phyloP scores from a whole-genome alignment of 768 basidiomycete species.

The Kwoniella sp. region DNA sequence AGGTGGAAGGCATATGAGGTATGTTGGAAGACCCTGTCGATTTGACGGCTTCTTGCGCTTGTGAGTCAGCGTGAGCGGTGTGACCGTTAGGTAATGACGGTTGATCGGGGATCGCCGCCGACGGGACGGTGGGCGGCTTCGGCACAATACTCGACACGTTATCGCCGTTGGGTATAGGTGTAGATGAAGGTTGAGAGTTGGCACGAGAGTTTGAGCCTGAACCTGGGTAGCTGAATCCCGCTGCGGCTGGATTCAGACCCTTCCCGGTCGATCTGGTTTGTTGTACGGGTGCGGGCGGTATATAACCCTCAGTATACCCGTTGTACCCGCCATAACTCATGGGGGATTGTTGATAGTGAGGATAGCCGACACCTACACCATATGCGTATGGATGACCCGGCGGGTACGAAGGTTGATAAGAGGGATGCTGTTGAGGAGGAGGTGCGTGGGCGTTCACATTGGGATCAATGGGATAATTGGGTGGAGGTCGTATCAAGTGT shows the following conservation, averaged over 20 bases:
- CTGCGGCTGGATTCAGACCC: conserved; percentile 43
- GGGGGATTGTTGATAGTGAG: conserved; percentile 25
- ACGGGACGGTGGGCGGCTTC: conserved; percentile 18
- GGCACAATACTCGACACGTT: background rate
- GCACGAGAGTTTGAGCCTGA: conserved; percentile 12
- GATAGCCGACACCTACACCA: conserved; percentile 37
- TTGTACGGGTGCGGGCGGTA: conserved; percentile 7
- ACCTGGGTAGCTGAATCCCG: conserved; percentile 37
- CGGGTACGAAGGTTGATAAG: conserved; percentile 29
- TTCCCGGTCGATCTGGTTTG: conserved; percentile 12
- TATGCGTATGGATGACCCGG: conserved; percentile 45
- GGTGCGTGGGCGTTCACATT: conserved; percentile 9
- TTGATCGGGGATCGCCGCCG: background rate
- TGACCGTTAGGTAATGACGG: conserved; percentile 9
- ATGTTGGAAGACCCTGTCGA: background rate
- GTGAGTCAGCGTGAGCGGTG: background rate
- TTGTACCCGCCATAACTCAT: conserved; percentile 17
- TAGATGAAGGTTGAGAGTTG: conserved; percentile 16
- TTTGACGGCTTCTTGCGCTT: background rate
- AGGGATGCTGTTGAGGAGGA: conserved; percentile 21
- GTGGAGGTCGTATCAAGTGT: background rate
- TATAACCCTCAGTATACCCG: conserved; percentile 17
- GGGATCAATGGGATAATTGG: conserved; percentile 10
- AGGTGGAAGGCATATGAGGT: background rate
- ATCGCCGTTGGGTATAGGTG: conserved; percentile 16